Conservation (phyloP, 495 filamentous ascomycete genomes). For the Penicillium pulvis region DNA sequence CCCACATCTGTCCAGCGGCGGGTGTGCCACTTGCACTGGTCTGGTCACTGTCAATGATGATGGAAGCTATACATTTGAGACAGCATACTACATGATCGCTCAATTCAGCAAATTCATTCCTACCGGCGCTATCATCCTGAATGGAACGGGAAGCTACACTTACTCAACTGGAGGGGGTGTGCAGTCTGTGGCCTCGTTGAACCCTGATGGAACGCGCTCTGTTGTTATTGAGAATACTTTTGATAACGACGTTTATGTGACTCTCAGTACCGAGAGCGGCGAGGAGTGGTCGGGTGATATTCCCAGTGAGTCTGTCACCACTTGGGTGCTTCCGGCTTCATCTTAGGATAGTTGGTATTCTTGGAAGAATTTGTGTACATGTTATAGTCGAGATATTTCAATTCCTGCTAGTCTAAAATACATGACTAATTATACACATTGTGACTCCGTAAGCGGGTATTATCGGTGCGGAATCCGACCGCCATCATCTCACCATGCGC, state of each 20-base stretch:
- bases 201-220: conserved; percentile 52
- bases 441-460: not conserved
- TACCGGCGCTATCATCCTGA: conserved; percentile 47
- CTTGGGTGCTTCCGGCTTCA: conserved; percentile 52
- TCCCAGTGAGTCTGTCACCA: conserved; percentile 49
- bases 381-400: not conserved
- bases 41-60: conserved; percentile 49
- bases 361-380: not conserved
- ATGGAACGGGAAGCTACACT: conserved; percentile 49
- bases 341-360: not conserved
- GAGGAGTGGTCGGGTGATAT: conserved; percentile 56
- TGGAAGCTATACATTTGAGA: conserved; percentile 43
- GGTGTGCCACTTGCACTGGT: conserved; percentile 52
- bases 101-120: conserved; percentile 61
- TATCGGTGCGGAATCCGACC: not conserved
- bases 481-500: not conserved
- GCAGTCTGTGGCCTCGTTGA: conserved; percentile 52
- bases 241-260: conserved; percentile 50
- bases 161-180: conserved; percentile 43
- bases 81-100: conserved; percentile 59
- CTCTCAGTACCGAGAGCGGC: conserved; percentile 41
- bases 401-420: not conserved
- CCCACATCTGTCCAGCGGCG: conserved; percentile 50
- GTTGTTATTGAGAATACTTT: conserved; percentile 58
- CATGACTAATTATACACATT: not conserved